A percentile compares a stretch with the other conserved stretches of the same genome.
These are phyloP conservation scores for Flueggea neowawraea DNA, from an alignment of 441 rosid genomes.

Conservation along the genomic window DNA sequence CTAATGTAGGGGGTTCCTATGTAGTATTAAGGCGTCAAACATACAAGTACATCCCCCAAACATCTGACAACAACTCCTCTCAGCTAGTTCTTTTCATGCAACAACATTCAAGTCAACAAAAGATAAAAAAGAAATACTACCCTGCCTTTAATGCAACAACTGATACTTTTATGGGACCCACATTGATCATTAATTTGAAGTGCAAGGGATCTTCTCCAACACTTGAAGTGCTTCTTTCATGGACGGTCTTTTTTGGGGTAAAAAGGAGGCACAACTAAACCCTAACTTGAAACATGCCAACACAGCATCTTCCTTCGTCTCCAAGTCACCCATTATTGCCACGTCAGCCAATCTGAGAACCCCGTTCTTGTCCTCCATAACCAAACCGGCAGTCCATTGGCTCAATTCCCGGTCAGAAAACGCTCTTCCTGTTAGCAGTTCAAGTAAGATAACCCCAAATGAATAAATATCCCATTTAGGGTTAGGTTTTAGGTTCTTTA, in stretches of 20 bases:
- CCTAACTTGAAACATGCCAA: slow-evolving; percentile 69
- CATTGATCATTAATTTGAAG: slow-evolving; percentile 2
- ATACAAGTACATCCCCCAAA: no score
- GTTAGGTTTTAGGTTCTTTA: slow-evolving; percentile 49
- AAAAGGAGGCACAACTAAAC: slow-evolving; percentile 59
- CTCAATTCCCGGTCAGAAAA: slow-evolving; percentile 38
- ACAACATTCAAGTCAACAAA: slow-evolving; percentile 20
- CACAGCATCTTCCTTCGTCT: slow-evolving; percentile 40
- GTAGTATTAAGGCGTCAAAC: no score
- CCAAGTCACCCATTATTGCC: slow-evolving; percentile 47
- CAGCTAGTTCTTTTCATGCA: slow-evolving; percentile 5
- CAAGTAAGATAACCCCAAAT: slow-evolving; percentile 62
- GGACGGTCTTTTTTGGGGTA: slow-evolving; percentile 73
- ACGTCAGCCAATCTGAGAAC: slow-evolving; percentile 50
- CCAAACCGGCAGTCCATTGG: slow-evolving; percentile 25
- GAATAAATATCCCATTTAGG: slow-evolving; percentile 78
- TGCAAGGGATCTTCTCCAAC: slow-evolving; percentile 47
- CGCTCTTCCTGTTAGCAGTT: slow-evolving; percentile 66
- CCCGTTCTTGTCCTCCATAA: slow-evolving; percentile 50
- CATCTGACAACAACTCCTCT: no score
- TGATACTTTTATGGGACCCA: slow-evolving; percentile 23
- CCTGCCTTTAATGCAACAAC: slow-evolving; percentile 14
- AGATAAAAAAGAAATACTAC: slow-evolving; percentile 10
- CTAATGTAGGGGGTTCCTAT: no score
- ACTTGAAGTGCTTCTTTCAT: slow-evolving; percentile 72